Base-by-base conservation (phyloP, 1,139 yeast genomes). In the Groenewaldozyma sp. region DNA sequence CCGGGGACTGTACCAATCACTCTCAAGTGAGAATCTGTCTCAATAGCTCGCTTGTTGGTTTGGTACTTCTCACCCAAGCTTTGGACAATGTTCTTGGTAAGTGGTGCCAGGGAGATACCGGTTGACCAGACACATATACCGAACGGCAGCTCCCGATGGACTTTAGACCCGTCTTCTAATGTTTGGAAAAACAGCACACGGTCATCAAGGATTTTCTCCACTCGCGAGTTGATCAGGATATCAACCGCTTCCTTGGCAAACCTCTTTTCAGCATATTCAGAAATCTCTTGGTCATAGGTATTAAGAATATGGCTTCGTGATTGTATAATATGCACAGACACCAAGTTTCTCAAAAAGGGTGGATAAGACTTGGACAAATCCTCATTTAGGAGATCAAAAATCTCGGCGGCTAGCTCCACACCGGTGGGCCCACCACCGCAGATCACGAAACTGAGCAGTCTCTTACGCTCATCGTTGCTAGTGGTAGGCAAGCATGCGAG, bases 351-450 rank as follows among this genome's bases (percentile, higher is more conserved):
- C 39, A 76, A 59, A 37, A 76, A 60, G 50, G 67, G 68, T 42
- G 82, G 82, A 58, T 73, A 76, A 38, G 65, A 56, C 36, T 68
- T 63, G 36, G 68, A 65, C 47, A 76, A 55, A 53, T 76, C 82
- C 56, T 76, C 82, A 52, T 74, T 74, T 50, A 76, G 59, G 45
- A 76, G 53, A 51, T 76, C 82, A 47, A 63, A 75, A 21, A 76
- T 69, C 54, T 76, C 80, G 21, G 82, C 81, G 18, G 82, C 82
- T 48, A 77, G 67, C 54, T 77, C 83, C 32, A 75, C 79, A 48
- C 83, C 83, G 2, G 82, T 77, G 46, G 82, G 82, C 24, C 82
- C 82, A 43, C 82, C 83, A 45, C 82, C 83, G 54, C 82, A 77
- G 32, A 77, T 70, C 20, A 77, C 82, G 61, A 76, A 76, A 46